phyloP scores from a whole-genome alignment of 176 grass and related monocot genomes.

The Avena insularis region DNA sequence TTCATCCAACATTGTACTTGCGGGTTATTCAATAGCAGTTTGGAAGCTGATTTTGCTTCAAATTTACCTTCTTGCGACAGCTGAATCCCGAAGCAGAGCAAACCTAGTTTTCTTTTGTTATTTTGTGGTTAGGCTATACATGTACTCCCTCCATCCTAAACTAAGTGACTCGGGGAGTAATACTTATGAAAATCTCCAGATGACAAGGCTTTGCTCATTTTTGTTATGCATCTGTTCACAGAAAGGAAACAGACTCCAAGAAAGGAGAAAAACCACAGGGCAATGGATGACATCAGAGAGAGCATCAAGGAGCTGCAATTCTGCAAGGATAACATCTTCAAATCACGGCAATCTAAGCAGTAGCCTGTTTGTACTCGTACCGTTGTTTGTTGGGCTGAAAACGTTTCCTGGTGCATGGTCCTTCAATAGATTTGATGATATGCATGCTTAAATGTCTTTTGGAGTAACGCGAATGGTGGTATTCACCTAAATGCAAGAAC shows the following conservation, averaged over 20 bases:
- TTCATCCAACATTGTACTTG: too few species aligned
- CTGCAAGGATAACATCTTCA: conserved; percentile 88
- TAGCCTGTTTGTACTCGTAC: conserved; percentile 21
- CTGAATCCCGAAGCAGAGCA: neutral
- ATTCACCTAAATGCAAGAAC: neutral
- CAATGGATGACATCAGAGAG: conserved; percentile 84
- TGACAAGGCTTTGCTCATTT: neutral
- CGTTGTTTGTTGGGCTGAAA: neutral
- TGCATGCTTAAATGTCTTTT: neutral
- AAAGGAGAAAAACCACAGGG: conserved; percentile 80
- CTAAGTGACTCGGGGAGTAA: neutral
- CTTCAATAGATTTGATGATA: neutral
- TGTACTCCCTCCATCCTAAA: too few species aligned
- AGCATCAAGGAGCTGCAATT: conserved; percentile 83
- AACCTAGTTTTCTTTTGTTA: neutral
- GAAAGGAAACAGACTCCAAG: conserved; percentile 70
- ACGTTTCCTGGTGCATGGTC: neutral
- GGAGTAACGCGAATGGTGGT: neutral
- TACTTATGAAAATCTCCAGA: neutral
- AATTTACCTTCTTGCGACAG: neutral
- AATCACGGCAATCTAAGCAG: conserved; percentile 55
- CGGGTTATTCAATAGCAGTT: neutral
- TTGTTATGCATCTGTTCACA: conserved; percentile 29
- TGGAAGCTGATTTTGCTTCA: conserved; percentile 3
- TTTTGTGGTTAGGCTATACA: neutral